These are phyloP conservation scores for Alectoria sarmentosa DNA, from an alignment of 495 filamentous ascomycete species.

Conservation along the genomic window DNA sequence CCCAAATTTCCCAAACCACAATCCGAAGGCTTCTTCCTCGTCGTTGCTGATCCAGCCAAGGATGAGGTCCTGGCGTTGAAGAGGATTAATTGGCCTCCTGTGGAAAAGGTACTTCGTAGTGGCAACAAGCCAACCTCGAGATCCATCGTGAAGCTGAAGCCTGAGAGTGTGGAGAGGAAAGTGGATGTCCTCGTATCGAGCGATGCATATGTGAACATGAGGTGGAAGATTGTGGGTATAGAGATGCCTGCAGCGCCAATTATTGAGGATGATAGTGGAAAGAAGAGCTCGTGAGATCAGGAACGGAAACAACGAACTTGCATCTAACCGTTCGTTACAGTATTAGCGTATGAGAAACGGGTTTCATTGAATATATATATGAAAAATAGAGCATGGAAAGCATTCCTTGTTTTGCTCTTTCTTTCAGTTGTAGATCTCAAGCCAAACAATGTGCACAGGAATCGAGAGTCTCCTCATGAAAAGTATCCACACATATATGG, in stretches of 20 bases:
- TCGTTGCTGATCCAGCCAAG: slow-evolving; percentile 55
- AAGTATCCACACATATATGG: not conserved
- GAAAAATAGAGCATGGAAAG: not conserved
- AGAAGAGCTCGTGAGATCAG: slow-evolving; percentile 8
- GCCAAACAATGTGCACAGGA: slow-evolving; percentile 6
- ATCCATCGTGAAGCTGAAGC: slow-evolving; percentile 47
- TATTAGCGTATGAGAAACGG: not conserved
- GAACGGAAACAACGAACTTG: not conserved
- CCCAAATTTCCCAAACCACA: slow-evolving; percentile 91
- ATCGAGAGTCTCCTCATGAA: not conserved
- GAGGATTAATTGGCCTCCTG: slow-evolving; percentile 64
- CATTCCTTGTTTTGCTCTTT: not conserved
- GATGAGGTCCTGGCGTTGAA: slow-evolving; percentile 84
- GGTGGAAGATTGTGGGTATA: slow-evolving; percentile 52
- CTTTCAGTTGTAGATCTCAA: not conserved
- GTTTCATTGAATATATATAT: not conserved
- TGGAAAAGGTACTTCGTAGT: slow-evolving; percentile 25
- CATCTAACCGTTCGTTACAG: not conserved
- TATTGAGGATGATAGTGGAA: slow-evolving; percentile 19
- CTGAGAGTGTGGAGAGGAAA: slow-evolving; percentile 36
- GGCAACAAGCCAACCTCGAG: slow-evolving; percentile 37
- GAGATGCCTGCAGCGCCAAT: slow-evolving; percentile 40
- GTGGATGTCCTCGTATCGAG: slow-evolving; percentile 70
- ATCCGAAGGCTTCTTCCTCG: slow-evolving; percentile 85
- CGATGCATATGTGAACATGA: slow-evolving; percentile 80